Percentiles rank a stretch among this genome's conserved stretches.
Evolutionary conservation across 306 rosid species (phyloP).

Genomic region (Vachellia collinsii): DNA sequence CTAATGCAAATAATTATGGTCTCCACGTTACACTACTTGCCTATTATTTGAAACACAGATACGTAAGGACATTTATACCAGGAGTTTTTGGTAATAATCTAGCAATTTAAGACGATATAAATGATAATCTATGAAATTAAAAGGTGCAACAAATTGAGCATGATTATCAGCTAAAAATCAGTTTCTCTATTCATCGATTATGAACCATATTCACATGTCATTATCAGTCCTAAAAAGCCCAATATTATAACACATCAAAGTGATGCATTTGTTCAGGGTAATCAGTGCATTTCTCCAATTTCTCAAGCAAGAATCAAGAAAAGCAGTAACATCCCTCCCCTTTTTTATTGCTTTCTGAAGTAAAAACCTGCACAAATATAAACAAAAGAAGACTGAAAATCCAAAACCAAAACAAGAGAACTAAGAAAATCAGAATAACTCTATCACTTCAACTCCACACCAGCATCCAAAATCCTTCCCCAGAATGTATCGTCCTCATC

Average conservation of each 20-base stretch:
- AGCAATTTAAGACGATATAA: not conserved
- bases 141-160: conserved; percentile 19
- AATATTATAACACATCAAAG: not conserved
- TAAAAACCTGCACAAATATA: conserved; percentile 10
- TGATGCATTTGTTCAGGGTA: not conserved
- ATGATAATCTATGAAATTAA: not conserved
- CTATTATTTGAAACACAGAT: not conserved
- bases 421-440: conserved; percentile 16
- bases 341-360: not conserved
- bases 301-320: conserved; percentile 25
- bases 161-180: not conserved
- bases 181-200: not conserved
- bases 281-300: not conserved
- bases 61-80: too few relatives aligned
- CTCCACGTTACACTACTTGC: not conserved
- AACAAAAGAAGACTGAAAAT: conserved; percentile 25
- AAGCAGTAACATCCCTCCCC: conserved; percentile 29
- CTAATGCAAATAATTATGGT: not conserved
- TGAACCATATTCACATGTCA: conserved; percentile 30
- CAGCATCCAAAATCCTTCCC: conserved; percentile 31
- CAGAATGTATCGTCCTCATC: conserved; percentile 14
- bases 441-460: conserved; percentile 26
- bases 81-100: too few relatives aligned
- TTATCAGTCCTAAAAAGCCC: conserved; percentile 25
- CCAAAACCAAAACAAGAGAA: not conserved